A percentile compares a stretch with the other conserved stretches of the same genome.
These are phyloP conservation scores for Coemansia guatemalensis DNA, from an alignment of 192 early-diverging fungal species.

Conservation along the genomic window DNA sequence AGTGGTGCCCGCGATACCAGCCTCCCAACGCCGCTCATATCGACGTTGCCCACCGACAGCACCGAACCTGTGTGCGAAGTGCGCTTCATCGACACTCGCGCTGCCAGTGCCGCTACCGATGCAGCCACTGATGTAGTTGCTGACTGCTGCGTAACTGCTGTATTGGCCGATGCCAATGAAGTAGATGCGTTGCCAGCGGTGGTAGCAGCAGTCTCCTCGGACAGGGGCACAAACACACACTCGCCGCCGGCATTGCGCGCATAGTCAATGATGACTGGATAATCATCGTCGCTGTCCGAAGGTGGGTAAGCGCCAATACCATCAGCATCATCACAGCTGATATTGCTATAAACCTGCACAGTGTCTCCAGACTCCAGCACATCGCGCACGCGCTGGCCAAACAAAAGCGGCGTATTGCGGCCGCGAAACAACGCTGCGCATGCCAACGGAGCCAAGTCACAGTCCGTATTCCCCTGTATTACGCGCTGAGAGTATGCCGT, in stretches of 20 bases:
- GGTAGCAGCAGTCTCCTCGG: background rate
- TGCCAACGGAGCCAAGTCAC: constrained; percentile 12
- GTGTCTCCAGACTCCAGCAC: constrained; percentile 57
- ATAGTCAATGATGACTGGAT: constrained; percentile 15
- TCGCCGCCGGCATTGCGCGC: background rate
- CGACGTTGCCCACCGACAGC: background rate
- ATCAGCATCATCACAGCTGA: constrained; percentile 12
- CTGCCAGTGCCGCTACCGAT: too few relatives aligned
- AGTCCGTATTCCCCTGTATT: background rate
- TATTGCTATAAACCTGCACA: constrained; percentile 55
- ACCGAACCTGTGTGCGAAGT: background rate
- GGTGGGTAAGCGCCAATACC: background rate
- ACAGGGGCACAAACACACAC: constrained; percentile 15
- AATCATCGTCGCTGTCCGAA: constrained; percentile 24
- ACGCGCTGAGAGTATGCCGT: constrained; percentile 5
- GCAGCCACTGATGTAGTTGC: too few relatives aligned
- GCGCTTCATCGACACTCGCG: too few relatives aligned
- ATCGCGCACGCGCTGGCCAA: constrained; percentile 53
- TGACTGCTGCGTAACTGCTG: too few relatives aligned
- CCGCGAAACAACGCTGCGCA: constrained; percentile 53
- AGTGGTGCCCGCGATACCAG: constrained; percentile 42
- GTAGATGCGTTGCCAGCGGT: background rate
- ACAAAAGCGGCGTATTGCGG: constrained; percentile 43
- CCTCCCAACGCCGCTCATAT: constrained; percentile 19
- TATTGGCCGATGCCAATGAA: background rate